A percentile compares a stretch with the other conserved stretches of the same genome.
phyloP scores from a whole-genome alignment of 108 stramenopile genomes.

The Hondaea fermentalgiana region DNA sequence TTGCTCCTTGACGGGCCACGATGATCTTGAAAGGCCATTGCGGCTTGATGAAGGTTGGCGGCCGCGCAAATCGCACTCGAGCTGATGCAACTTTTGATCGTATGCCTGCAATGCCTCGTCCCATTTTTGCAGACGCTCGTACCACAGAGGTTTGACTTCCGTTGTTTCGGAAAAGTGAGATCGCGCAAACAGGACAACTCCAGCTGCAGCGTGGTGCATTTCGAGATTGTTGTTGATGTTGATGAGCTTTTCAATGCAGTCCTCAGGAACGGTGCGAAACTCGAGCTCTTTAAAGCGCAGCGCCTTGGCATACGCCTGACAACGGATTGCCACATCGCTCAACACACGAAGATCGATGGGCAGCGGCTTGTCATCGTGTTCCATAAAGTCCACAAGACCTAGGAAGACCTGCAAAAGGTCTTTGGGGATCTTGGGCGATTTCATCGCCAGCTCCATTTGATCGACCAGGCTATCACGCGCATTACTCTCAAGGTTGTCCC shows the following conservation, averaged over 20 bases:
- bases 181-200: slow-evolving; percentile 77
- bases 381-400: slow-evolving; percentile 96
- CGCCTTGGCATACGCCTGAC: slow-evolving; percentile 92
- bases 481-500: slow-evolving; percentile 68
- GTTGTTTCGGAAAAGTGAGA: not conserved
- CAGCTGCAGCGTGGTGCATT: slow-evolving; percentile 86
- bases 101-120: slow-evolving; percentile 8
- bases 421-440: slow-evolving; percentile 49
- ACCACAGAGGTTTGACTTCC: not conserved
- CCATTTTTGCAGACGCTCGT: not conserved
- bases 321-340: slow-evolving; percentile 80
- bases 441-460: slow-evolving; percentile 72
- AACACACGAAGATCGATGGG: slow-evolving; percentile 86
- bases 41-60: too few species aligned
- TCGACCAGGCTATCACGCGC: slow-evolving; percentile 66
- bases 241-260: slow-evolving; percentile 74
- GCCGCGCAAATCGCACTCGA: not conserved
- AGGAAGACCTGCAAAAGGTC: slow-evolving; percentile 85
- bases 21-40: not conserved
- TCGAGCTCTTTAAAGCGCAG: slow-evolving; percentile 88
- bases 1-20: not conserved
- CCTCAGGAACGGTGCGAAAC: not conserved
- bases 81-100: not conserved
- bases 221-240: slow-evolving; percentile 92
- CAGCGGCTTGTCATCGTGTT: slow-evolving; percentile 76